Conservation (phyloP, 2,329 filamentous ascomycete species). For the Pseudogymnoascus sp. region DNA sequence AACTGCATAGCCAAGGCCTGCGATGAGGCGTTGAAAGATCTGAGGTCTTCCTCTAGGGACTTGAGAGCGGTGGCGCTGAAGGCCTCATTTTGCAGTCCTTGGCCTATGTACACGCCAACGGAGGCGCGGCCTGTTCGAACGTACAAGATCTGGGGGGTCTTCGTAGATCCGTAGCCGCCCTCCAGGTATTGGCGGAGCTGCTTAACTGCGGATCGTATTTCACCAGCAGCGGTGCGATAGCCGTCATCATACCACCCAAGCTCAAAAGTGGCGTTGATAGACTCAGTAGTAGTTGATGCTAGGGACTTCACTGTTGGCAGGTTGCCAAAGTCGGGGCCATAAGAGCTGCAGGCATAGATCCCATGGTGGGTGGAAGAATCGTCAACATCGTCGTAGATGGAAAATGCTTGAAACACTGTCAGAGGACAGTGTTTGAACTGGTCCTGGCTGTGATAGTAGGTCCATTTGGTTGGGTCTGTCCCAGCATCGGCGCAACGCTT, state of each 20-base stretch:
- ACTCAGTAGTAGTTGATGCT: slow-evolving; percentile 11
- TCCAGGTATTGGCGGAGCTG: slow-evolving; percentile 28
- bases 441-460: slow-evolving; percentile 17
- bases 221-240: slow-evolving; percentile 17
- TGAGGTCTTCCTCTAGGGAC: slow-evolving; percentile 17
- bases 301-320: slow-evolving; percentile 10
- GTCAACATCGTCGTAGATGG: slow-evolving; percentile 31
- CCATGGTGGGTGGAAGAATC: slow-evolving; percentile 24
- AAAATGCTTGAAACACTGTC: slow-evolving; percentile 31
- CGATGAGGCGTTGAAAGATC: slow-evolving; percentile 19
- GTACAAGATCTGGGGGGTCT: slow-evolving; percentile 26
- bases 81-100: slow-evolving; percentile 19
- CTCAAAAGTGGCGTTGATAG: slow-evolving; percentile 23
- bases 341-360: slow-evolving; percentile 29
- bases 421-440: slow-evolving; percentile 24
- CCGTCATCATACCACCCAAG: slow-evolving; percentile 27
- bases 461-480: not conserved
- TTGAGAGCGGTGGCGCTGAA: slow-evolving; percentile 12
- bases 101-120: slow-evolving; percentile 33
- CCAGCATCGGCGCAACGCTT: not conserved
- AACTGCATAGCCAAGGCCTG: slow-evolving; percentile 29
- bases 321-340: slow-evolving; percentile 18
- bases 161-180: slow-evolving; percentile 19
- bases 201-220: slow-evolving; percentile 21
- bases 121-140: slow-evolving; percentile 26